Base-by-base conservation (phyloP, 2,329 filamentous ascomycete species). In the Botrytis fragariae region DNA sequence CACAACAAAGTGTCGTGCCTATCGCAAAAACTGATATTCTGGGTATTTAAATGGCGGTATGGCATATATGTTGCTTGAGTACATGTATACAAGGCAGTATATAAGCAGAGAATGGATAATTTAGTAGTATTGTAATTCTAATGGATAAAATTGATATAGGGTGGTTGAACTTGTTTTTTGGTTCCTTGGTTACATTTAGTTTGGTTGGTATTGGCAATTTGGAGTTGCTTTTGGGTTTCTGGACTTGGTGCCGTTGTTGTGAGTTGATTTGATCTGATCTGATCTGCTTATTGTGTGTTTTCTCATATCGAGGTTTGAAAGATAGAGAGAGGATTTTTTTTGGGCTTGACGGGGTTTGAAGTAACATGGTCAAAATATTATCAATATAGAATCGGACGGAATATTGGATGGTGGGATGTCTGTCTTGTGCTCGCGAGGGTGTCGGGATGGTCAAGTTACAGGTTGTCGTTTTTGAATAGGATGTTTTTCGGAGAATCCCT, bases 21-120 rank as follows among this genome's bases (percentile, higher is more conserved):
- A n/a, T 51, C 2, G 9, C 3, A n/a, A 20, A n/a, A 51, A 14
- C 48, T n/a, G 25, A 51, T n/a, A 14, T n/a, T 1, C 5, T 51
- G n/a, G n/a, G n/a, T n/a, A n/a, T n/a, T 51, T n/a, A 4, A 4
- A 51, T 25, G 10, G 48, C 10, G 48, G 25, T 12, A 5, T 12
- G 10, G 39, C 16, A 12, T 42, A 18, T 20, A 20, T 45, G n/a
- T n/a, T n/a, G n/a, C n/a, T n/a, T n/a, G n/a, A 22, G 3, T 45
- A 8, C 18, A 45, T 22, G 8, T 22, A 20, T 22, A 3, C 44
- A 7, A 45, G 8, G 2, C 6, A 9, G 22, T 2, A 25, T 25
- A 10, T 25, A 12, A 5, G 1, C 14, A 7, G 10, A 16, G n/a
- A 12, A 1, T n/a, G 22, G 1, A 54, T 1, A 5, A 8, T n/a